Percentiles rank a stretch among this genome's conserved stretches.
Conservation (phyloP, 108 stramenopile species). For the Cyclotella kingstonii region DNA sequence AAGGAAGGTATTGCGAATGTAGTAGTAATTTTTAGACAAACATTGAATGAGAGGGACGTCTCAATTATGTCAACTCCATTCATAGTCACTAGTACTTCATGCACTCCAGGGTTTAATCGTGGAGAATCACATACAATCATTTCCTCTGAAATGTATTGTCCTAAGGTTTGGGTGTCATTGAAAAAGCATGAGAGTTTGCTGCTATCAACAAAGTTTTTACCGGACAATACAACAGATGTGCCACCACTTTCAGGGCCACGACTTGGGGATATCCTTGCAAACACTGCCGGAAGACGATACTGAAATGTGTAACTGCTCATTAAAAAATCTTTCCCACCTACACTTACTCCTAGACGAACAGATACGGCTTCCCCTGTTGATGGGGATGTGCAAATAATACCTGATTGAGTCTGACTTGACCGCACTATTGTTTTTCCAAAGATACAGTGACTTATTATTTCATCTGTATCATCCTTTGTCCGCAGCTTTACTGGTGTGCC, state of each 20-base stretch:
- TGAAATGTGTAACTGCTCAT: conserved; percentile 8
- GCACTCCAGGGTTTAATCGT: conserved; percentile 17
- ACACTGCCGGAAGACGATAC: conserved; percentile 7
- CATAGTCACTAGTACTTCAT: conserved; percentile 25
- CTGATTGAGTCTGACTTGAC: not conserved
- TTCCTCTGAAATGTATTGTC: conserved; percentile 15
- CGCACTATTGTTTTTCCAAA: conserved; percentile 9
- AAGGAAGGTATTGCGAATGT: conserved; percentile 20
- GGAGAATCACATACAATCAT: conserved; percentile 22
- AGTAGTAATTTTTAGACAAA: conserved; percentile 24
- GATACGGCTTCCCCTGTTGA: not conserved
- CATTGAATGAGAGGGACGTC: conserved; percentile 10
- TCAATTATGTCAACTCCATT: conserved; percentile 25
- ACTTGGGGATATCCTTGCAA: conserved; percentile 1
- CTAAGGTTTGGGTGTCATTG: conserved; percentile 11
- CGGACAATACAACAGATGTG: conserved; percentile 14
- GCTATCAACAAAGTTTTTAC: conserved; percentile 20
- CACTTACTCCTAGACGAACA: conserved; percentile 12
- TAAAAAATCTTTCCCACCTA: conserved; percentile 22
- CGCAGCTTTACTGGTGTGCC: conserved; percentile 10
- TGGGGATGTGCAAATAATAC: conserved; percentile 15
- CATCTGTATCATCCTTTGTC: not conserved
- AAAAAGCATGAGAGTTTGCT: conserved; percentile 16
- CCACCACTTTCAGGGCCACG: conserved; percentile 31
- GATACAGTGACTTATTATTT: conserved; percentile 7